Evolutionary conservation across 129 eudicot genomes (phyloP).

Genomic region (Helianthus tuberosus): DNA sequence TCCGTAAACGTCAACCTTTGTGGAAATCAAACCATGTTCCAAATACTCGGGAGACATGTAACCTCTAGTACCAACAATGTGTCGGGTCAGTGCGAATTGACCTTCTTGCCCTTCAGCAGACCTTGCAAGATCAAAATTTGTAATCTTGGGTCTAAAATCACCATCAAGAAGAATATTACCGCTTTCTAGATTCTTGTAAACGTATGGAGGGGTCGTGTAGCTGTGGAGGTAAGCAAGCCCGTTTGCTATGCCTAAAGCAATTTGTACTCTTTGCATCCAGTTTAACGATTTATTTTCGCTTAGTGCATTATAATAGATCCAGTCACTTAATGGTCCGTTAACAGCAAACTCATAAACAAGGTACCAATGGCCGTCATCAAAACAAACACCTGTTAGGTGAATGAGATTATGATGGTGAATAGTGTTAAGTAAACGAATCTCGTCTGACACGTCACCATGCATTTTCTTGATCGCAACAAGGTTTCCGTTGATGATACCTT

Average conservation of each 20-base stretch:
- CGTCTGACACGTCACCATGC: constrained; percentile 82
- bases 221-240: constrained; percentile 86
- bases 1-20: no score
- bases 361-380: constrained; percentile 68
- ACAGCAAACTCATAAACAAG: constrained; percentile 88
- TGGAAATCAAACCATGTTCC: constrained; percentile 66
- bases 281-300: constrained; percentile 35
- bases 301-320: constrained; percentile 44
- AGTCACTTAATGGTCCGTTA: constrained; percentile 61
- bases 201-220: constrained; percentile 80
- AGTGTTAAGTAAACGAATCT: constrained; percentile 60
- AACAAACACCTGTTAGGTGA: constrained; percentile 72
- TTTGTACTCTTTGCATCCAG: constrained; percentile 73
- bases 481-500: constrained; percentile 69
- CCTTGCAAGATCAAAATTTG: constrained; percentile 72
- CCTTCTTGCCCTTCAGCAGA: constrained; percentile 67
- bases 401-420: constrained; percentile 76
- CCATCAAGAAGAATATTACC: constrained; percentile 74
- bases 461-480: constrained; percentile 83
- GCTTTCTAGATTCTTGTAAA: constrained; percentile 78
- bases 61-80: constrained; percentile 79
- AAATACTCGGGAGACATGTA: constrained; percentile 91
- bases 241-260: constrained; percentile 72
- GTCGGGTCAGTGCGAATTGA: constrained; percentile 65
- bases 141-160: constrained; percentile 73